Percentiles rank a stretch among this genome's conserved stretches.
phyloP scores from a whole-genome alignment of 1,284 basidiomycete species.

The Austroboletus olivaceoglutinosus region DNA sequence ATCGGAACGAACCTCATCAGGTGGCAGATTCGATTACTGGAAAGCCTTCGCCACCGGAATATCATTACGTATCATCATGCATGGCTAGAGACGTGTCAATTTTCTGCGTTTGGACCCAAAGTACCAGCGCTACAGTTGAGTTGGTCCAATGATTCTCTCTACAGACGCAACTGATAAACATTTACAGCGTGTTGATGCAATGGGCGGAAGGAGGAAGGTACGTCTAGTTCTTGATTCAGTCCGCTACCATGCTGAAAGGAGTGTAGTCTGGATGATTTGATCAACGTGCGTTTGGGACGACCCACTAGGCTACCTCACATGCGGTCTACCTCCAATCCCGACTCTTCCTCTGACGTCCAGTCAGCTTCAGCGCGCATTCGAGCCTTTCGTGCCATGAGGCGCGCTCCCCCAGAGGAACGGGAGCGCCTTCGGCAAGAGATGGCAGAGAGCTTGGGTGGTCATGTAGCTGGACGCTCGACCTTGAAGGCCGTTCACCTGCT shows the following conservation, averaged over 20 bases:
- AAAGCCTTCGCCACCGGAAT: conserved; percentile 86
- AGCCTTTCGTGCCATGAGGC: conserved; percentile 69
- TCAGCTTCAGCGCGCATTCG: conserved; percentile 71
- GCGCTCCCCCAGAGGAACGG: conserved; percentile 59
- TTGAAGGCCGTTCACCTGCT: conserved; percentile 77
- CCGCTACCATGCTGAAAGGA: background rate
- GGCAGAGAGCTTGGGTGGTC: conserved; percentile 29
- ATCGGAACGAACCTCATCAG: background rate
- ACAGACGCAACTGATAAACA: conserved; percentile 6
- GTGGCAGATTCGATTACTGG: conserved; percentile 71
- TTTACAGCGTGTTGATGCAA: conserved; percentile 80
- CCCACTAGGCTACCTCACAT: conserved; percentile 47
- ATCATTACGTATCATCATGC: conserved; percentile 95
- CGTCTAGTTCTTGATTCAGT: background rate
- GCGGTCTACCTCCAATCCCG: conserved; percentile 31
- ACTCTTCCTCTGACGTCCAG: conserved; percentile 36
- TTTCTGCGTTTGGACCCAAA: conserved; percentile 81
- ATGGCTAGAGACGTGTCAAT: conserved; percentile 85
- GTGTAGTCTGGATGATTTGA: conserved; percentile 77
- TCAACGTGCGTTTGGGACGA: conserved; percentile 69
- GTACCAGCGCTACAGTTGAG: conserved; percentile 78
- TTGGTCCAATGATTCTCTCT: background rate
- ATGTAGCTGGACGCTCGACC: conserved; percentile 27
- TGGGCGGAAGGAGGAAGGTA: conserved; percentile 85
- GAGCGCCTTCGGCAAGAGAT: conserved; percentile 55